Percentiles rank a stretch among this genome's conserved stretches.
Evolutionary conservation across 306 rosid genomes (phyloP).

Genomic region (Purshia tridentata): DNA sequence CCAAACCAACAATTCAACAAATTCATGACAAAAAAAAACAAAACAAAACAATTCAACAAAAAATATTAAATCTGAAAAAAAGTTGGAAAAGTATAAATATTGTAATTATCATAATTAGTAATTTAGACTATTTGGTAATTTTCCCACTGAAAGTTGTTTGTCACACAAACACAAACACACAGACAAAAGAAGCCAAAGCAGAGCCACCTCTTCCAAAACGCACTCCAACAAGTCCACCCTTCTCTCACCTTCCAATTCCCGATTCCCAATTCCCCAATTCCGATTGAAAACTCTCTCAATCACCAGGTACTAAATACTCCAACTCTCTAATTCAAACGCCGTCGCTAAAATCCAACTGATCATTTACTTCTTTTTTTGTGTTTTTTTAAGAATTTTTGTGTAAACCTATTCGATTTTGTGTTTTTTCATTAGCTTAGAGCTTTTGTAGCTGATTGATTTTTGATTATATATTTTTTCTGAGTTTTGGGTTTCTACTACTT

Average conservation of each 20-base stretch:
- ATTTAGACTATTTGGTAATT: background rate
- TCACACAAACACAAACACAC: slow-evolving; percentile 23
- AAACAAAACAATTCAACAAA: background rate
- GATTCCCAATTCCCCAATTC: slow-evolving; percentile 19
- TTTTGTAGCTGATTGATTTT: background rate
- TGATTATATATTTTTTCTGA: background rate
- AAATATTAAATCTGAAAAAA: background rate
- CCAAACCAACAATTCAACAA: slow-evolving; percentile 1
- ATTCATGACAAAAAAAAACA: too few relatives aligned
- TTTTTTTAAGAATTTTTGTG: background rate
- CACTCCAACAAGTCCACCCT: slow-evolving; percentile 28
- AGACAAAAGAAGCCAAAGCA: slow-evolving; percentile 8
- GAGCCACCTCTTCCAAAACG: slow-evolving; percentile 11
- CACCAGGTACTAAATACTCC: slow-evolving; percentile 10
- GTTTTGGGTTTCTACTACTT: background rate
- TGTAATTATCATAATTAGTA: background rate
- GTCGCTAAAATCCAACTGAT: slow-evolving; percentile 3
- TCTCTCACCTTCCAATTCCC: slow-evolving; percentile 11
- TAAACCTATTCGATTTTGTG: background rate
- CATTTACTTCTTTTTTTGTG: background rate
- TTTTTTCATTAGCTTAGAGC: background rate
- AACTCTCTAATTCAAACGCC: background rate
- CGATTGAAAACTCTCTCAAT: slow-evolving; percentile 14
- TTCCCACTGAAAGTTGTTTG: slow-evolving; percentile 7
- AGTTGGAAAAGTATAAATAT: background rate